Base-by-base conservation (phyloP, 2,329 filamentous ascomycete genomes). In the Mollisiaceae sp. region DNA sequence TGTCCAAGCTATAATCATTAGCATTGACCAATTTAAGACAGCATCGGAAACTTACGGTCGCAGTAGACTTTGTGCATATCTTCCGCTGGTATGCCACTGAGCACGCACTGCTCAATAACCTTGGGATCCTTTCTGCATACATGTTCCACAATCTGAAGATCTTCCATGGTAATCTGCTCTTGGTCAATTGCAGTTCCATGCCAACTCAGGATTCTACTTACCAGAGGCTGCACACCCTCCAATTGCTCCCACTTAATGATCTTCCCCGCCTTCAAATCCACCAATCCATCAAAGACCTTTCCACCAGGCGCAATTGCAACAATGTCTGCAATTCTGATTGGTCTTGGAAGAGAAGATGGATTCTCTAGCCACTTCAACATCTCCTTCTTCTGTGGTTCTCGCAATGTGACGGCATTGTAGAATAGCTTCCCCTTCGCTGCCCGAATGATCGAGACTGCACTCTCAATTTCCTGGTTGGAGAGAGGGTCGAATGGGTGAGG, bases 51-150 rank as follows among this genome's bases (percentile, higher is more conserved):
- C 85, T 79, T 76, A 85, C 87, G 93, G 76, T 97, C 94, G 78
- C 93, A 97, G 81, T 96, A 97, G 57, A 97, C 92, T 79, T 97
- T 97, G 82, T 95, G 82, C 94, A 97, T 97, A 67, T 97, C 91
- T 71, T 91, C 85, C 64, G 84, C 84, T 14, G 92, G 86, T 66
- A 97, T 92, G 1, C 94, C 94, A 65, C 93, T 86, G 66, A 97
- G 85, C 8, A 85, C 86, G 74, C 94, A 97, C 78, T 97, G 93
- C 78, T 97, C 92, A 70, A 97, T 95, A 66, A 97, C 93, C 73
- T 90, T 91, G 15, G 91, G 87, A 75, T 97, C 92, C 72, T 88
- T 89, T 70, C 93, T 87, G 66, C 88, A 86, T 55, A 94, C 80
- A 64, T 85, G 83, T 79, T 97, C 94, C 1, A 97, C 93, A 63